Base-by-base conservation (phyloP, 805 yeast genomes). In the Pichia cabralensis region DNA sequence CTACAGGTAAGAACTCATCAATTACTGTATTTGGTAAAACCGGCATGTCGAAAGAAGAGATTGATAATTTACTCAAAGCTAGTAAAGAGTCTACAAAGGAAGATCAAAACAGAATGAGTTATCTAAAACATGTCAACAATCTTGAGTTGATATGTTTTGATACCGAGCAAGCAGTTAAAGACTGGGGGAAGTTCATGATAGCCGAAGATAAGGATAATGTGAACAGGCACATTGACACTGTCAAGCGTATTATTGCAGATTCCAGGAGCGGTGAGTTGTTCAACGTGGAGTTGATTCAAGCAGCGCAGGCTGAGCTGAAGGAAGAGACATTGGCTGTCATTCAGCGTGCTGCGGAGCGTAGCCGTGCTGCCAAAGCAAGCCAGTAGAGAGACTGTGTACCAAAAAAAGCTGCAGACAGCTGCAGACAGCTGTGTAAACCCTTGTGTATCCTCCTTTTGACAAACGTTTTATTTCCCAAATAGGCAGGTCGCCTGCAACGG, bases 1-100 rank as follows among this genome's bases (percentile, higher is more conserved):
- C 88, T 46, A 76, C 94, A 46, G 83, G 80, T 69, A 86, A 86
- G 74, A 88, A 82, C 49, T 86, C 95, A 38, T 83, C 95, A 42
- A 88, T 86, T 65, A 86, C 96, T 33, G 96, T 86, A 46, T 95
- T 95, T 48, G 96, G 95, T 48, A 82, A 95, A 38, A 83, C 95
- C 30, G 96, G 96, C 62, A 69, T 86, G 60, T 77, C 88, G 47
- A 92, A 85, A 55, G 58, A 80, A 40, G 96, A 86, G 69, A 81
- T 86, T 56, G 95, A 85, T 63, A 74, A 79, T 62, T 78, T 88
- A 84, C 89, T 86, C 42, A 75, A 70, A 3, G 94, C 83, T 51
- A 94, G 96, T 52, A 94, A 84, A 68, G 79, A 79, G 64, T 79
- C 67, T 67, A 82, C 85, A 52, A 86, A 82, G 60, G 74, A 82